A percentile compares a stretch with the other conserved stretches of the same genome.
These are phyloP conservation scores for Nasturtium officinale DNA, from an alignment of 345 rosid species.

Conservation along the genomic window DNA sequence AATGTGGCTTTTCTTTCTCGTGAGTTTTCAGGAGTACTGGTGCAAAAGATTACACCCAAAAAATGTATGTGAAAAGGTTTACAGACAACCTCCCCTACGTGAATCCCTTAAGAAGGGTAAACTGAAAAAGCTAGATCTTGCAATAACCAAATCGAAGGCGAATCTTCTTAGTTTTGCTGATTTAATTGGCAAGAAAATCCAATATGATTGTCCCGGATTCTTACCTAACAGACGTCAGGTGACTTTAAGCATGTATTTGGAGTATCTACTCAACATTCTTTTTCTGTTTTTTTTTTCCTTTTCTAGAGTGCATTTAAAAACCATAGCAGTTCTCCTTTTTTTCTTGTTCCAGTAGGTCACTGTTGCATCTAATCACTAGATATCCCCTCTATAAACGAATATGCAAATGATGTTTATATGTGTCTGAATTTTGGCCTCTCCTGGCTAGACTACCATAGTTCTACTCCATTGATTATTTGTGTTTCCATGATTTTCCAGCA, in stretches of 20 bases:
- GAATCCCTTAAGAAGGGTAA: constrained; percentile 84
- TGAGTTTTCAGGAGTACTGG: constrained; percentile 86
- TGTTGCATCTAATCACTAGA: background rate
- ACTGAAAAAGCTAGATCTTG: constrained; percentile 85
- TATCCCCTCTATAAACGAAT: background rate
- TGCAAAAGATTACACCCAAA: constrained; percentile 97
- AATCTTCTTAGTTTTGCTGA: constrained; percentile 81
- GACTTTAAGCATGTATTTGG: constrained; percentile 26
- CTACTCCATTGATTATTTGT: constrained; percentile 10
- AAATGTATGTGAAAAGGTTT: constrained; percentile 93
- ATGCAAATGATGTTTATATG: constrained; percentile 11
- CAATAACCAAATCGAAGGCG: constrained; percentile 74
- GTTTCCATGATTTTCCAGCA: constrained; percentile 61
- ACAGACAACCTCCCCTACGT: constrained; percentile 85
- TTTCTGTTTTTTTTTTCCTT: background rate
- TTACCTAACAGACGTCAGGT: constrained; percentile 94
- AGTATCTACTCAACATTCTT: constrained; percentile 9
- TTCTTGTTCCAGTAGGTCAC: constrained; percentile 11
- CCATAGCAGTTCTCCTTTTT: background rate
- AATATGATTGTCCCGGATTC: constrained; percentile 84
- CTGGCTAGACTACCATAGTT: background rate
- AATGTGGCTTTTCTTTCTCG: constrained; percentile 17
- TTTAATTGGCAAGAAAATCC: constrained; percentile 84
- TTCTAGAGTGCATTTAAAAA: background rate
- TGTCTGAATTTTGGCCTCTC: background rate